Conservation (phyloP, 345 rosid species). For the Brassica incana region DNA sequence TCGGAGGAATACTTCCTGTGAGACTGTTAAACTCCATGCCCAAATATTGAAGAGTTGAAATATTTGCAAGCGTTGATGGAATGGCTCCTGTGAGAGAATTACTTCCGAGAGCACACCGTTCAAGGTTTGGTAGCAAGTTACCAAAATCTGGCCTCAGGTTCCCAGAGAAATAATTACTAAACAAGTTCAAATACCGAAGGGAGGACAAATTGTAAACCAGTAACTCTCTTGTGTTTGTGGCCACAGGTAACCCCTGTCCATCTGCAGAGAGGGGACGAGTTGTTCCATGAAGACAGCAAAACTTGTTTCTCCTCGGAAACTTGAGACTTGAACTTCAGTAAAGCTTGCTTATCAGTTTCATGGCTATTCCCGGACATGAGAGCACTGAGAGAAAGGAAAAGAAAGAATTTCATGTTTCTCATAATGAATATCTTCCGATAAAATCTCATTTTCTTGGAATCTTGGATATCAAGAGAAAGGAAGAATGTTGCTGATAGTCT, state of each 20-base stretch:
- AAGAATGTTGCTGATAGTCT: too few species aligned
- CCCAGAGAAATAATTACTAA: too few species aligned
- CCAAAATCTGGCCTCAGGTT: too few species aligned
- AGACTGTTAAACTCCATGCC: not conserved
- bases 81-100: too few species aligned
- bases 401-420: not conserved
- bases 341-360: not conserved
- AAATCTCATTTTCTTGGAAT: too few species aligned
- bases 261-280: not conserved
- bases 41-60: not conserved
- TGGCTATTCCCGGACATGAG: not conserved
- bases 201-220: not conserved
- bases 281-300: too few species aligned
- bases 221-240: too few species aligned
- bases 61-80: too few species aligned
- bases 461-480: too few species aligned
- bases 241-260: not conserved
- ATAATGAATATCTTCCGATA: not conserved
- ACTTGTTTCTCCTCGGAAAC: not conserved
- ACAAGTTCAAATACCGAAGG: not conserved
- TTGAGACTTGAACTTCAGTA: not conserved
- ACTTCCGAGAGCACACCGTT: not conserved
- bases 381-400: not conserved
- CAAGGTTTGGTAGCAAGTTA: not conserved
- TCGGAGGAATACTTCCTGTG: too few species aligned